Evolutionary conservation across 768 basidiomycete genomes (phyloP), one percentile per base, ranked within the genome.

Genomic region (Lentinula aciculospora): DNA sequence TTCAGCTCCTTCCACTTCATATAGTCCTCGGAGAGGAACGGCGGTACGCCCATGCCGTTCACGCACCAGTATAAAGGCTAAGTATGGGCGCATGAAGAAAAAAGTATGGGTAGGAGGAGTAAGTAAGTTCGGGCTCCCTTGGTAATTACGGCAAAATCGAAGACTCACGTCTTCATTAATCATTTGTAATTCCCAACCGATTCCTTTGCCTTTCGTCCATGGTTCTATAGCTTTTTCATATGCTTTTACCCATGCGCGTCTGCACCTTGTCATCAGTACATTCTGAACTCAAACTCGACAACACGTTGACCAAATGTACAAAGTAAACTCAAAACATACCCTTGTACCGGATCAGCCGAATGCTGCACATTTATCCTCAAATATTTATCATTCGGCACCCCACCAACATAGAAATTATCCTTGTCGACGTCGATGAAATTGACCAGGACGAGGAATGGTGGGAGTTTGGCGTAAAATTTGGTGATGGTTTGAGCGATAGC

Each of bases 371-470:
- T 58, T 15, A 67, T 61, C 3, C 67, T 61, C 45, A 67, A 48
- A 27, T 66, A 64, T 1, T 48, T 56, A 4, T 61, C 31, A 8
- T 36, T 57, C 12, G 29, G 19, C 58, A 65, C 54, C 9, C 67
- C 67, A 12, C 65, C 65, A 19, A 67, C 62, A 27, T 60, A 66
- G 48, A 58, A 64, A 23, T 45, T 60, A 34, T 59, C 56, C 28
- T 62, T 25, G 2, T 58, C 59, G 31, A 67, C 56, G 15, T 67
- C 64, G 32, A 67, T 64, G 58, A 67, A 67, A 21, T 65, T 46
- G 28, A 67, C 64, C 15, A 65, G 55, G 44, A 67, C 67, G 25
- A 64, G 66, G 46, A 67, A 67, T 25, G 54, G 39, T 5, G 67
- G 67, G 23, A 67, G 54, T 9, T 13, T 15, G 3, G 37, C 6